Conservation (phyloP, 2,329 filamentous ascomycete species). For the Fusarium equiseti region DNA sequence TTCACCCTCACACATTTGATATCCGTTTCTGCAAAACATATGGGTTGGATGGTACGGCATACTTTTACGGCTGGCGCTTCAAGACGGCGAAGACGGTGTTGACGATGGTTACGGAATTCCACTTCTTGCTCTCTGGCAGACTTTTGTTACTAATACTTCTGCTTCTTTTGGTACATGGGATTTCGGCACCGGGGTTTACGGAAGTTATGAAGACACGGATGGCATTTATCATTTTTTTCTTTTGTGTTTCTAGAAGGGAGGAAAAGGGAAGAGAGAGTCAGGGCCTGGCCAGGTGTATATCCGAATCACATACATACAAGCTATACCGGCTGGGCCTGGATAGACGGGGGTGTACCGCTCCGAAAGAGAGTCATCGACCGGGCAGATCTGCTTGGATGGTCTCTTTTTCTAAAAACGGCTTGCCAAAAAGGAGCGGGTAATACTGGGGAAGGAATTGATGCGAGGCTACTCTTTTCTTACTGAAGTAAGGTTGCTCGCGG, state of each 20-base stretch:
- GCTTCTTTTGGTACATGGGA: conserved; percentile 45
- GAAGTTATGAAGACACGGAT: conserved; percentile 50
- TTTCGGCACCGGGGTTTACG: conserved; percentile 46
- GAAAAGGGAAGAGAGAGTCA: conserved; percentile 6
- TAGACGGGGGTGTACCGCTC: conserved; percentile 39
- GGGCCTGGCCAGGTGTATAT: conserved; percentile 24
- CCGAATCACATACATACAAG: conserved; percentile 16
- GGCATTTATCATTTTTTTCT: conserved; percentile 45
- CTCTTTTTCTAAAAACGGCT: conserved; percentile 28
- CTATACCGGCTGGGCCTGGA: conserved; percentile 26
- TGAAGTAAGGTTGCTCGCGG: conserved; percentile 40
- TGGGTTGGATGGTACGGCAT: conserved; percentile 43
- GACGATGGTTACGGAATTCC: conserved; percentile 49
- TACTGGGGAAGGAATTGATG: conserved; percentile 46
- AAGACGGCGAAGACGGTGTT: conserved; percentile 47
- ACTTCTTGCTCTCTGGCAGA: conserved; percentile 45
- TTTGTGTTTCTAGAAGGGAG: conserved; percentile 26
- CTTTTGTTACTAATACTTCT: conserved; percentile 42
- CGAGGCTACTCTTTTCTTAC: conserved; percentile 43
- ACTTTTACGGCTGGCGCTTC: conserved; percentile 47
- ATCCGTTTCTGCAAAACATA: conserved; percentile 41
- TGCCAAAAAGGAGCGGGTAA: conserved; percentile 45
- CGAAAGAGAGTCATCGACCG: conserved; percentile 39
- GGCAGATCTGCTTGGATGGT: conserved; percentile 33
- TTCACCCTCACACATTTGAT: conserved; percentile 36